Conservation (phyloP, 225 moss, liverwort and hornwort genomes). For the Marchantia paleacea region DNA sequence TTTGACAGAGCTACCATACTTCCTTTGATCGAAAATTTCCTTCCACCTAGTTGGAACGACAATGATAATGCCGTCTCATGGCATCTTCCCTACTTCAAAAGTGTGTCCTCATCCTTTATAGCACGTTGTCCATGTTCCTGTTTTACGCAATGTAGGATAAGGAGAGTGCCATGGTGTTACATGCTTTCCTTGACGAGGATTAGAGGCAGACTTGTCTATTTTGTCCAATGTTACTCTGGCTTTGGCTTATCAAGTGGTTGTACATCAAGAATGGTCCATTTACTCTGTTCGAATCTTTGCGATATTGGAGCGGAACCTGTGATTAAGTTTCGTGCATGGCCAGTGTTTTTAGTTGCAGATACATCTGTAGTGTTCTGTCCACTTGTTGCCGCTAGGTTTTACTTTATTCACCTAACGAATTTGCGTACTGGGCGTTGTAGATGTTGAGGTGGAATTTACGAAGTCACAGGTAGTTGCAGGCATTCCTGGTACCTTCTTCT, state of each 20-base stretch:
- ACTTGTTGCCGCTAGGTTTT: neutral
- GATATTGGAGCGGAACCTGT: neutral
- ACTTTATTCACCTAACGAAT: neutral
- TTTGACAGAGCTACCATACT: slow-evolving; percentile 88
- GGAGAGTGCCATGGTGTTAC: neutral
- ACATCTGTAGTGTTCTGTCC: neutral
- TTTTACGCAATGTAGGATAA: neutral
- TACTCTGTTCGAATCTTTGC: neutral
- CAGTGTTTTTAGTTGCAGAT: neutral
- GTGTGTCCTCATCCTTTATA: slow-evolving; percentile 42
- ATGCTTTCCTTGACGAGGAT: neutral
- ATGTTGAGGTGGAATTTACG: slow-evolving; percentile 84
- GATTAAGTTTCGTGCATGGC: too few relatives aligned
- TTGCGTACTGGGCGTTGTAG: slow-evolving; percentile 34
- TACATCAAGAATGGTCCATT: neutral
- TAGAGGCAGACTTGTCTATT: neutral
- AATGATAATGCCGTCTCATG: slow-evolving; percentile 40
- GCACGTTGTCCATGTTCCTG: neutral
- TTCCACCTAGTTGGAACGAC: slow-evolving; percentile 81
- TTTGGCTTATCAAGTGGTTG: neutral
- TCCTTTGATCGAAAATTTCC: slow-evolving; percentile 70
- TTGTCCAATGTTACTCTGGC: neutral
- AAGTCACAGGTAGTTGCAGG: slow-evolving; percentile 85
- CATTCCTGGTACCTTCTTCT: slow-evolving; percentile 91
- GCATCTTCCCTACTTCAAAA: slow-evolving; percentile 80